Conservation (phyloP, 164 flowering plant species). For the Macadamia tetraphylla region DNA sequence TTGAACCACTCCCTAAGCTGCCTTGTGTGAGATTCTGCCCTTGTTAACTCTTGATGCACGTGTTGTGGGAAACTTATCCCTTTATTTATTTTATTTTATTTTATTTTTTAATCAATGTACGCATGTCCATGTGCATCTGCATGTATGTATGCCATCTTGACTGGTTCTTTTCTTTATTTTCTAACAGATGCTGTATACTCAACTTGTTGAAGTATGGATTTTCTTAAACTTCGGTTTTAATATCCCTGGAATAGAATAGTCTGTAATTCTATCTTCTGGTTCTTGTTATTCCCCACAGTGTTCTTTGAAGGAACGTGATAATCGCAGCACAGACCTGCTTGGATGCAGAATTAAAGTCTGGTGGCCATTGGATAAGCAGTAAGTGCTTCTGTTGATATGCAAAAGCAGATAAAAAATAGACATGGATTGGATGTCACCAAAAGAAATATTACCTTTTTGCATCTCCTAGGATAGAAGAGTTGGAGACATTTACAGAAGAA, state of each 20-base stretch:
- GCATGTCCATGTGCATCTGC: too few species aligned
- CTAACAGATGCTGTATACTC: neutral
- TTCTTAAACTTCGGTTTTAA: neutral
- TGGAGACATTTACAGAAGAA: too few species aligned
- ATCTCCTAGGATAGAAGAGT: too few species aligned
- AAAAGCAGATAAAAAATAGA: neutral
- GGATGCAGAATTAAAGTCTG: constrained; percentile 84
- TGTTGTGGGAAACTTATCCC: too few species aligned
- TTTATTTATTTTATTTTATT: too few species aligned
- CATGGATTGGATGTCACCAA: too few species aligned
- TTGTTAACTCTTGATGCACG: too few species aligned
- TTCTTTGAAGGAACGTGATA: constrained; percentile 39
- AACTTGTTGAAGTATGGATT: neutral
- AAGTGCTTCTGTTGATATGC: constrained; percentile 26
- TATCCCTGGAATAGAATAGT: neutral
- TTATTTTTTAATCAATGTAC: neutral
- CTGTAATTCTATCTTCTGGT: neutral
- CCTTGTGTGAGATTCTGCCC: too few species aligned
- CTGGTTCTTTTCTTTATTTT: neutral
- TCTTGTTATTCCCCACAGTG: constrained; percentile 38
- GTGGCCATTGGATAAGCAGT: constrained; percentile 98
- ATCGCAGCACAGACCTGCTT: constrained; percentile 49
- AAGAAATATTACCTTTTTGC: too few species aligned
- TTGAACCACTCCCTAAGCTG: too few species aligned
- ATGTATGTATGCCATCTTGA: neutral